phyloP scores from a whole-genome alignment of 2,329 filamentous ascomycete genomes.

The Pezicula carpinea region DNA sequence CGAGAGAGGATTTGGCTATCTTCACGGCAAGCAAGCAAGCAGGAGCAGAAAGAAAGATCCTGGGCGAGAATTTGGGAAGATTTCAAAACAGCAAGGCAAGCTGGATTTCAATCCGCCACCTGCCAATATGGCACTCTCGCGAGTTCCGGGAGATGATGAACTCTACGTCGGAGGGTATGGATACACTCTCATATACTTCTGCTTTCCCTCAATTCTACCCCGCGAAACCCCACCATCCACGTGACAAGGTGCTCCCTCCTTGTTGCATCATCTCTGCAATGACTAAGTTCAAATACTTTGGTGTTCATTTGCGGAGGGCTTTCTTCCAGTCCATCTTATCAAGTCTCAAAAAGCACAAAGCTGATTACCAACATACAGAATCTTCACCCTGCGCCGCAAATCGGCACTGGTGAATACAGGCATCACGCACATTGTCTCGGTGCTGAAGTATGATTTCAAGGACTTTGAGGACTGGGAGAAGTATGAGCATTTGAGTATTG shows the following conservation, averaged over 20 bases:
- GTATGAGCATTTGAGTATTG: constrained; percentile 71
- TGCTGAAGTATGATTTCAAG: constrained; percentile 59
- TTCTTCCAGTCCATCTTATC: background rate
- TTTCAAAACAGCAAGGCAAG: constrained; percentile 4
- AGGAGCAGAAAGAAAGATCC: background rate
- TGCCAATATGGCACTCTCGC: constrained; percentile 54
- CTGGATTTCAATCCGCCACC: constrained; percentile 20
- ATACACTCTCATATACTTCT: background rate
- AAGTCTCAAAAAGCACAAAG: constrained; percentile 12
- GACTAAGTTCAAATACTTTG: background rate
- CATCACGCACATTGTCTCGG: constrained; percentile 89
- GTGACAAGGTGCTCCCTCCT: constrained; percentile 32
- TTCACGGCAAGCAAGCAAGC: too few relatives aligned
- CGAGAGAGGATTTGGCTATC: too few relatives aligned
- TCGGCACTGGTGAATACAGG: constrained; percentile 64
- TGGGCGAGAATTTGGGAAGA: background rate
- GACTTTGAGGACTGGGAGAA: constrained; percentile 51
- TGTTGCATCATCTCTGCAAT: background rate
- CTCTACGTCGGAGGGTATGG: constrained; percentile 76
- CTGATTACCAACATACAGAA: constrained; percentile 42
- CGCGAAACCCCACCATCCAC: constrained; percentile 5
- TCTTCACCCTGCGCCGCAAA: constrained; percentile 73
- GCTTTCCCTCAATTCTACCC: constrained; percentile 5
- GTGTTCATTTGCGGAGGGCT: background rate
- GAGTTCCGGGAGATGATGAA: constrained; percentile 63